Evolutionary conservation across 2,329 filamentous ascomycete genomes (phyloP).

Genomic region (Helicocarpus griseus): DNA sequence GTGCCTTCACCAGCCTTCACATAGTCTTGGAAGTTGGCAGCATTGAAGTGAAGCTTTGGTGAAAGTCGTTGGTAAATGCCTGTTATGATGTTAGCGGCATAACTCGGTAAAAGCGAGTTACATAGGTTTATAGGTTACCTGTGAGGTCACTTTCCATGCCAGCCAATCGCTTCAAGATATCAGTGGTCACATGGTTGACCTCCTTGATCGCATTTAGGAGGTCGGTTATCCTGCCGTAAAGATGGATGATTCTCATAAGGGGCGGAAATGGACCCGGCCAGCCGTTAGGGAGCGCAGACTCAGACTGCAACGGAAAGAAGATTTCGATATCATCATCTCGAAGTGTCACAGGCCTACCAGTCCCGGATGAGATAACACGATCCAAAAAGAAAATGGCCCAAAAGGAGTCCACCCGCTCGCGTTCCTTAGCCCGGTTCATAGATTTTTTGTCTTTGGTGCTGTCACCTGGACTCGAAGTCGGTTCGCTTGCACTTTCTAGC

Average conservation of each 20-base stretch:
- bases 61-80: conserved; percentile 65
- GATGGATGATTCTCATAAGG: conserved; percentile 71
- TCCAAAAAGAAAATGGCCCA: conserved; percentile 88
- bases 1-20: conserved; percentile 71
- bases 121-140: conserved; percentile 25
- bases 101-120: conserved; percentile 1
- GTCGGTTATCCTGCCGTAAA: conserved; percentile 78
- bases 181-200: conserved; percentile 62
- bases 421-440: conserved; percentile 52
- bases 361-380: conserved; percentile 77
- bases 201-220: conserved; percentile 72
- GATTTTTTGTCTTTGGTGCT: conserved; percentile 41
- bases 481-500: conserved; percentile 32
- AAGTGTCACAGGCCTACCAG: conserved; percentile 72
- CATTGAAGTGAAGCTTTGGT: conserved; percentile 68
- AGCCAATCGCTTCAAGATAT: conserved; percentile 60
- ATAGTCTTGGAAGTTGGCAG: conserved; percentile 76
- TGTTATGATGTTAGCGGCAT: conserved; percentile 7
- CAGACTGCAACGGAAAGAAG: conserved; percentile 51
- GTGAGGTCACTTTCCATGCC: conserved; percentile 77
- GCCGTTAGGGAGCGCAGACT: conserved; percentile 45
- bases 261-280: conserved; percentile 74
- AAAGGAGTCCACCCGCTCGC: conserved; percentile 76
- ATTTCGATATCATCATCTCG: conserved; percentile 79
- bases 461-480: conserved; percentile 16